Evolutionary conservation across 768 basidiomycete species (phyloP), one percentile per base, ranked within the genome.

Genomic region (Leccinellum luteum): DNA sequence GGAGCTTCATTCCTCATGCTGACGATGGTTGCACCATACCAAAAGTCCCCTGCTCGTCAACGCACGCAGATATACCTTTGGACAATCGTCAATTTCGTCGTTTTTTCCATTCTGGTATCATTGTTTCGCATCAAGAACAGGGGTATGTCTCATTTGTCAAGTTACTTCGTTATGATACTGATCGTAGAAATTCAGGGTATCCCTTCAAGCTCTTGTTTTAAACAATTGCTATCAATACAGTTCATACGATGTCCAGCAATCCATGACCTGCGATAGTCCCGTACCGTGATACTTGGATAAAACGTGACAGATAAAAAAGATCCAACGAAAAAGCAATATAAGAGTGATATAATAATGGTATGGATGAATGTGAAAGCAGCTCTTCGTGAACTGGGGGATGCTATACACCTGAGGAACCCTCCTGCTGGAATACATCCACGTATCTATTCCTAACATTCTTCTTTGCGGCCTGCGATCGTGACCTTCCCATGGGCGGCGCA

Each of bases 81-180:
- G 94, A 83, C 87, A 3, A 81, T 76, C 0, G 85, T 96, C 49
- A 80, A 90, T 56, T 77, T 95, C 71, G 76, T 96, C 65, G 78
- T 96, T 51, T 97, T 94, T 75, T 93, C 92, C 35, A 79, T 94
- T 60, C 78, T 98, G 38, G 73, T 97, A 34, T 90, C 89, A 28
- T 67, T 98, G 47, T 98, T 98, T 80, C 84, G 85, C 66, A 76
- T 94, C 60, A 98, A 98, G 78, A 96, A 97, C 72, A 81, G 85
- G 75, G 90, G 93, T 91, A 52, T n/a, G 63, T 52, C 15, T 69
- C 10, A 27, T 52, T 47, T 15, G 19, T 38, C 53, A 8, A 17
- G n/a, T 32, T 3, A 19, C 38, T 32, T 19, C 21, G 19, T 44
- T 32, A 43, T 32, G 3, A 58, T 48, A 13, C 49, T 64, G 28